Evolutionary conservation across 2,329 filamentous ascomycete genomes (phyloP).

Genomic region (Leptographium flavum): DNA sequence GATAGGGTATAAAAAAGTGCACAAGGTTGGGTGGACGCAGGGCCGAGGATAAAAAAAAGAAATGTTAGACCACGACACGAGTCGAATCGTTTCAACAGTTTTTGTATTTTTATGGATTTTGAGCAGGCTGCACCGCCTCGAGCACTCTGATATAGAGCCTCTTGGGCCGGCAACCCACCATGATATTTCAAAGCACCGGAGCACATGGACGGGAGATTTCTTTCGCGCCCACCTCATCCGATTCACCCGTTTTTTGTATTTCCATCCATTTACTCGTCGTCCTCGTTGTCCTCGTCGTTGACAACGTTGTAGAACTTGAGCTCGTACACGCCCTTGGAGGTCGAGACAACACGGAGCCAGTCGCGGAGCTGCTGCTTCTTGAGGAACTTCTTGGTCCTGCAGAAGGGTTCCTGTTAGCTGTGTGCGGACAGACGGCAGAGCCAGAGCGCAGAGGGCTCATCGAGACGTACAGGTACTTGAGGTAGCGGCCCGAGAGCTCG

Average conservation of each 20-base stretch:
- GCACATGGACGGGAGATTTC: background rate
- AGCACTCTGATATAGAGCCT: background rate
- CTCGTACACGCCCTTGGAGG: constrained; percentile 96
- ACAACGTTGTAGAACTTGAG: constrained; percentile 99
- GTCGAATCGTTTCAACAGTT: background rate
- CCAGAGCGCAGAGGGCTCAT: background rate
- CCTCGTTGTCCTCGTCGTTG: constrained; percentile 93
- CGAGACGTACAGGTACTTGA: constrained; percentile 94
- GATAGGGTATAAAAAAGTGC: too few species aligned
- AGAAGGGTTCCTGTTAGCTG: background rate
- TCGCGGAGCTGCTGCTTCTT: constrained; percentile 99
- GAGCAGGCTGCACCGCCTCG: background rate
- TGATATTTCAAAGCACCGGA: background rate
- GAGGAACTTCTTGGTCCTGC: constrained; percentile 99
- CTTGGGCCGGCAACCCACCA: background rate
- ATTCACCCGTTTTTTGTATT: background rate
- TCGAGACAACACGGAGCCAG: constrained; percentile 98
- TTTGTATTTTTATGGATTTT: constrained; percentile 1
- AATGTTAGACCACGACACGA: too few species aligned
- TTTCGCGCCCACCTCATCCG: background rate
- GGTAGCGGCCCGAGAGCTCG: constrained; percentile 95
- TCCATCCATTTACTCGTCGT: constrained; percentile 63
- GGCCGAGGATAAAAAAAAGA: too few species aligned
- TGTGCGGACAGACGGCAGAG: constrained; percentile 12
- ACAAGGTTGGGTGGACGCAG: too few species aligned